Conservation (phyloP, 371 early-diverging fungal species). For the Syncephalastrum monosporum region DNA sequence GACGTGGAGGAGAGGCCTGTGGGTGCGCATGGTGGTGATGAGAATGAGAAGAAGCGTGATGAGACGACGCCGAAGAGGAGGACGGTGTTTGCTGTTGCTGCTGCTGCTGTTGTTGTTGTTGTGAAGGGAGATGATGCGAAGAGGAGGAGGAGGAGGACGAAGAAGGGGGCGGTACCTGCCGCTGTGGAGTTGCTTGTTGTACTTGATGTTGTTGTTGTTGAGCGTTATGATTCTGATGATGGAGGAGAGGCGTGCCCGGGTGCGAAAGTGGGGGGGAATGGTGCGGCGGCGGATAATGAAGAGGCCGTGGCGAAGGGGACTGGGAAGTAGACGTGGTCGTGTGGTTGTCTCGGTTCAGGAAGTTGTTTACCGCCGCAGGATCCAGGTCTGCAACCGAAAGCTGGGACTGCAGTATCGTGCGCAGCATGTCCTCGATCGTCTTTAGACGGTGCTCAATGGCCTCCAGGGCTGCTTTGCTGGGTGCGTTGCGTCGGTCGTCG, state of each 20-base stretch:
- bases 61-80: background rate
- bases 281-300: constrained; percentile 4
- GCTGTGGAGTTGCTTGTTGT: constrained; percentile 3
- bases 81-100: background rate
- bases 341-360: constrained; percentile 17
- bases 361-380: constrained; percentile 24
- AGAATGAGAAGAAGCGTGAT: background rate
- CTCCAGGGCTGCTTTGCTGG: constrained; percentile 38
- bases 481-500: constrained; percentile 37
- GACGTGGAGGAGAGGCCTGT: background rate
- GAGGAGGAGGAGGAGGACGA: no score
- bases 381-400: constrained; percentile 20
- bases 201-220: background rate
- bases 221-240: no score
- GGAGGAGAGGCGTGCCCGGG: background rate
- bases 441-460: constrained; percentile 46
- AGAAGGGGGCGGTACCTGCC: no score
- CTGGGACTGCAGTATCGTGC: constrained; percentile 29
- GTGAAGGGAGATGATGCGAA: background rate
- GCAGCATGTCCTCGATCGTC: constrained; percentile 47
- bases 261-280: background rate
- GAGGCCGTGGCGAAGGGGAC: constrained; percentile 9
- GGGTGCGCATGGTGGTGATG: constrained; percentile 6
- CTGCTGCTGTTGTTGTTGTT: background rate
- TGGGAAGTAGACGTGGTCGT: constrained; percentile 11